Percentiles rank a stretch among this genome's conserved stretches.
phyloP scores from a whole-genome alignment of 495 filamentous ascomycete genomes.

The Penicillium maclennaniae region DNA sequence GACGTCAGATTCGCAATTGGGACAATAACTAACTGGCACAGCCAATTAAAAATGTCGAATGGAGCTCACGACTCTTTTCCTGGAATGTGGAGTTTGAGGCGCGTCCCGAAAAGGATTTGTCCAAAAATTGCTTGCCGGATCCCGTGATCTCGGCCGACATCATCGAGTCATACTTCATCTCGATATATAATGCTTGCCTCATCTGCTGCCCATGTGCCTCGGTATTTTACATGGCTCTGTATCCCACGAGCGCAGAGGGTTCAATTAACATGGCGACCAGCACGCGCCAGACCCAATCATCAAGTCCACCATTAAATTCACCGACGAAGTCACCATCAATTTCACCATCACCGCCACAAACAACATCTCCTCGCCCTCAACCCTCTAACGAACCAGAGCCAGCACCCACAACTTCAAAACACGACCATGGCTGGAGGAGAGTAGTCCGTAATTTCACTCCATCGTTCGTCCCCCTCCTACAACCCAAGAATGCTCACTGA shows the following conservation, averaged over 20 bases:
- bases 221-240: no score
- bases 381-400: neutral
- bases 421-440: conserved; percentile 42
- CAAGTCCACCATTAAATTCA: neutral
- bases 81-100: no score
- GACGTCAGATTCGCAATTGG: neutral
- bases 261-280: neutral
- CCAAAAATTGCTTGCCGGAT: no score
- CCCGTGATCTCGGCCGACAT: conserved; percentile 6
- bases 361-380: neutral
- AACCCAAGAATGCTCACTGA: neutral
- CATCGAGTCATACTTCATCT: conserved; percentile 3
- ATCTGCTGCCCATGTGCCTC: no score
- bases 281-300: neutral
- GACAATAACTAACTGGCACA: neutral
- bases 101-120: no score
- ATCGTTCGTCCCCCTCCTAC: conserved; percentile 24
- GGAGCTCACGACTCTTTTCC: no score
- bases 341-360: no score
- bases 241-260: no score
- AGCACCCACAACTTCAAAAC: conserved; percentile 12
- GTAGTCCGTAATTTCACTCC: conserved; percentile 50
- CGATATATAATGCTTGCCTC: no score
- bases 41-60: neutral
- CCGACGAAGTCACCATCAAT: no score